phyloP scores from a whole-genome alignment of 2,329 filamentous ascomycete genomes.

The Colletotrichum navitas region DNA sequence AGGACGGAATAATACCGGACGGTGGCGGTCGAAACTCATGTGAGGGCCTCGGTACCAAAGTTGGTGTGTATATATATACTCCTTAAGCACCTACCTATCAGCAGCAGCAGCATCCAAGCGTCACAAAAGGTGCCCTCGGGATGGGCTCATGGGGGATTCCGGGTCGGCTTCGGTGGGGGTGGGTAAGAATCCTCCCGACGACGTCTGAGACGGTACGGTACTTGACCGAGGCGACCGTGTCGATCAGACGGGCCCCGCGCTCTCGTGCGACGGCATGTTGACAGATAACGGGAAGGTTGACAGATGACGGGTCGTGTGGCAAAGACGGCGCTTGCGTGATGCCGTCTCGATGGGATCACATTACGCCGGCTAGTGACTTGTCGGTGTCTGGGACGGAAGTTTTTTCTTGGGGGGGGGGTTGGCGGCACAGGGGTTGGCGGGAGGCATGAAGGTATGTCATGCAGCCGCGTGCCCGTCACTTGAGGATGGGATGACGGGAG shows the following conservation, averaged over 20 bases:
- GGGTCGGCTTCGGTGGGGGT: neutral
- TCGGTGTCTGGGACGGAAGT: constrained; percentile 4
- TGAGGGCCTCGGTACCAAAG: constrained; percentile 20
- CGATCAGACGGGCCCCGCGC: constrained; percentile 36
- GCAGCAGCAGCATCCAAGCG: neutral
- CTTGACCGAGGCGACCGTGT: neutral
- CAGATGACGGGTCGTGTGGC: neutral
- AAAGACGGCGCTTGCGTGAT: neutral
- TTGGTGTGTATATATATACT: neutral
- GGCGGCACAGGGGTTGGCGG: too few species aligned
- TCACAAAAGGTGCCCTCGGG: neutral
- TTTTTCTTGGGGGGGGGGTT: neutral
- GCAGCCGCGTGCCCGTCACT: neutral
- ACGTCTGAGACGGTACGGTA: neutral
- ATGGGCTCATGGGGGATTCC: neutral
- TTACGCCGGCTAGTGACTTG: neutral
- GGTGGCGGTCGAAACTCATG: constrained; percentile 2
- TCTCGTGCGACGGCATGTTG: constrained; percentile 2
- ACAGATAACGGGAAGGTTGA: neutral
- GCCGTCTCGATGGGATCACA: neutral
- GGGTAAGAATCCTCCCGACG: neutral
- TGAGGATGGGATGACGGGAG: constrained; percentile 5
- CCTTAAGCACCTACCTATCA: neutral
- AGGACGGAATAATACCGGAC: neutral
- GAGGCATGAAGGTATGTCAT: neutral